Percentiles rank a stretch among this genome's conserved stretches.
Evolutionary conservation across 805 yeast genomes (phyloP).

Genomic region (Yamadazyma paraphyllophila): DNA sequence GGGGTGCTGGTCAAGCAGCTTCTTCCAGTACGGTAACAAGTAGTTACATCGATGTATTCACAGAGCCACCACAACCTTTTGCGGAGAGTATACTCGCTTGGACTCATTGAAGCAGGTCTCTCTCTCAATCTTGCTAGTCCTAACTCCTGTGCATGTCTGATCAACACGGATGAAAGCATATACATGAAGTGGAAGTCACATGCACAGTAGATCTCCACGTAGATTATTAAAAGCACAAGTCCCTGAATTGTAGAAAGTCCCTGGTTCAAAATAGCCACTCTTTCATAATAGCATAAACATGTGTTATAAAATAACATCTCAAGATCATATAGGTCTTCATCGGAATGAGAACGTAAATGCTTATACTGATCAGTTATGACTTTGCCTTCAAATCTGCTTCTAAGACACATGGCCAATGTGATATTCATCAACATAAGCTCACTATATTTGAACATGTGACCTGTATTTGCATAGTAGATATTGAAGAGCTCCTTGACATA

Average conservation of each 20-base stretch:
- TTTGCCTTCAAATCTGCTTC: conserved; percentile 12
- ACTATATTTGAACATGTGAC: conserved; percentile 19
- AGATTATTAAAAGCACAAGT: conserved; percentile 43
- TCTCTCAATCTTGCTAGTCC: conserved; percentile 23
- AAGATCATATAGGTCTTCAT: conserved; percentile 14
- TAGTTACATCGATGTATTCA: conserved; percentile 26
- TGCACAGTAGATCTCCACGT: conserved; percentile 26
- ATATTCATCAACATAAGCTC: conserved; percentile 34
- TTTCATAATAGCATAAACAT: conserved; percentile 51
- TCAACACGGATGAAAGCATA: conserved; percentile 23
- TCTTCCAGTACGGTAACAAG: conserved; percentile 29
- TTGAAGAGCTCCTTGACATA: conserved; percentile 22
- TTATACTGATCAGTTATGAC: conserved; percentile 10
- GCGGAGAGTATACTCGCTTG: conserved; percentile 14
- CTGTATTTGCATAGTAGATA: conserved; percentile 17
- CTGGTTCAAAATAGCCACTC: conserved; percentile 45
- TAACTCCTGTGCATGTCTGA: conserved; percentile 30
- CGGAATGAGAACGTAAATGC: conserved; percentile 4
- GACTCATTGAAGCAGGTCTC: not conserved
- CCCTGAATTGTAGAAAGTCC: conserved; percentile 51
- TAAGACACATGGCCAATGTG: conserved; percentile 23
- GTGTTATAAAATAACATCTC: conserved; percentile 19
- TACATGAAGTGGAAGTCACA: conserved; percentile 26
- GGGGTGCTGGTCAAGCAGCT: conserved; percentile 24
- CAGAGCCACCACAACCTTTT: conserved; percentile 31